phyloP scores from a whole-genome alignment of 768 basidiomycete species.

The Mycena haematopus region DNA sequence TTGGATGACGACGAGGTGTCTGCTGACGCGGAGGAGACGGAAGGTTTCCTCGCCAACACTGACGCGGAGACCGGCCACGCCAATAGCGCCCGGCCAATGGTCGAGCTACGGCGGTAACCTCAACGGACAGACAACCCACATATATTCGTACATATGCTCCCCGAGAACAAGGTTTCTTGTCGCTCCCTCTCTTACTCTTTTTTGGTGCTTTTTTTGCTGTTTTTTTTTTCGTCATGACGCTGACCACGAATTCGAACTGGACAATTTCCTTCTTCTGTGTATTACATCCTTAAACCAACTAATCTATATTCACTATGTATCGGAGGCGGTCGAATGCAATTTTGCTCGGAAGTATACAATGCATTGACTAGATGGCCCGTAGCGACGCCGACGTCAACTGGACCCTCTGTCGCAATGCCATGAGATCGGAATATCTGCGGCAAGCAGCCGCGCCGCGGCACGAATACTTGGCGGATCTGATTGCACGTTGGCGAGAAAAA shows the following conservation, averaged over 20 bases:
- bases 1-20: slow-evolving; percentile 44
- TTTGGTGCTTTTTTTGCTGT: neutral
- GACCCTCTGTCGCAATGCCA: no score
- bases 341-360: neutral
- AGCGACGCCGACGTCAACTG: no score
- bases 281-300: neutral
- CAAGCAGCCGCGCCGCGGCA: no score
- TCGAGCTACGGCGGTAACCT: slow-evolving; percentile 12
- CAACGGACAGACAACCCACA: neutral
- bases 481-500: no score
- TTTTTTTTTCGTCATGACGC: neutral
- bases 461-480: no score
- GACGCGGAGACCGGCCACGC: neutral
- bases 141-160: neutral
- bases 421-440: no score
- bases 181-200: neutral
- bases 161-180: neutral
- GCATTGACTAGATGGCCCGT: no score
- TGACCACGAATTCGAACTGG: neutral
- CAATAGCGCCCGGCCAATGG: slow-evolving; percentile 23
- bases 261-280: slow-evolving; percentile 4
- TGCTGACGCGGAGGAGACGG: slow-evolving; percentile 25
- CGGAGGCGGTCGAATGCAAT: neutral
- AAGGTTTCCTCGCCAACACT: slow-evolving; percentile 23
- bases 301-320: slow-evolving; percentile 28